Percentiles rank a stretch among this genome's conserved stretches.
These are phyloP conservation scores for Aspergillus amoenus DNA, from an alignment of 2,329 filamentous ascomycete genomes.

Conservation along the genomic window DNA sequence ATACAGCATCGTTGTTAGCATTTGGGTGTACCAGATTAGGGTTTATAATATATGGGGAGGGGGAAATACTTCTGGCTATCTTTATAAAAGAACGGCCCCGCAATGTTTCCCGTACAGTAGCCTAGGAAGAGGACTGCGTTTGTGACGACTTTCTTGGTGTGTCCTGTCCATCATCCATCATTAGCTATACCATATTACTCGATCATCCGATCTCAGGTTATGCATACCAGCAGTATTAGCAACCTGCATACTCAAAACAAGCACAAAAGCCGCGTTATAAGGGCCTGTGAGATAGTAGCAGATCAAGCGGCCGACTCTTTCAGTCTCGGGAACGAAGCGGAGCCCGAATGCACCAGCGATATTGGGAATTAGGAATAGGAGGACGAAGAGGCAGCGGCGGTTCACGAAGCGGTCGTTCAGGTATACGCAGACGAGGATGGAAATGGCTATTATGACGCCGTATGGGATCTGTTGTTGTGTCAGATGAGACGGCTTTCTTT, in stretches of 20 bases:
- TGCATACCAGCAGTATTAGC: conserved; percentile 43
- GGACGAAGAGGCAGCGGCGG: conserved; percentile 53
- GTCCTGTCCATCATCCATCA: conserved; percentile 41
- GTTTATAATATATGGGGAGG: neutral
- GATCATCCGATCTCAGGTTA: neutral
- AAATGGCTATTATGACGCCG: conserved; percentile 51
- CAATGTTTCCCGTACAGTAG: conserved; percentile 61
- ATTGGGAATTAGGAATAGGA: conserved; percentile 59
- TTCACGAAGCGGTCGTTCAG: conserved; percentile 50
- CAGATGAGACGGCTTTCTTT: neutral
- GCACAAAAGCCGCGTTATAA: conserved; percentile 55
- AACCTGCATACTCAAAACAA: conserved; percentile 49
- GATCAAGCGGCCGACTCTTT: conserved; percentile 55
- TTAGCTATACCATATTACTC: neutral
- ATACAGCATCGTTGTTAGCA: neutral
- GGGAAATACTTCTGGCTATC: conserved; percentile 45
- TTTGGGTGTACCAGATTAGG: neutral
- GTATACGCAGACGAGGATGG: conserved; percentile 50
- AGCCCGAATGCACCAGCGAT: conserved; percentile 60
- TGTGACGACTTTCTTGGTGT: conserved; percentile 65
- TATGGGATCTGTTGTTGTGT: conserved; percentile 45
- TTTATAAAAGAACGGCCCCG: conserved; percentile 63
- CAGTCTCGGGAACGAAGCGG: conserved; percentile 52
- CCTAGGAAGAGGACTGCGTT: conserved; percentile 62
- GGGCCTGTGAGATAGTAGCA: conserved; percentile 59